These are phyloP conservation scores for Chlorella sp. DNA, from an alignment of 139 green algal species.

Conservation along the genomic window DNA sequence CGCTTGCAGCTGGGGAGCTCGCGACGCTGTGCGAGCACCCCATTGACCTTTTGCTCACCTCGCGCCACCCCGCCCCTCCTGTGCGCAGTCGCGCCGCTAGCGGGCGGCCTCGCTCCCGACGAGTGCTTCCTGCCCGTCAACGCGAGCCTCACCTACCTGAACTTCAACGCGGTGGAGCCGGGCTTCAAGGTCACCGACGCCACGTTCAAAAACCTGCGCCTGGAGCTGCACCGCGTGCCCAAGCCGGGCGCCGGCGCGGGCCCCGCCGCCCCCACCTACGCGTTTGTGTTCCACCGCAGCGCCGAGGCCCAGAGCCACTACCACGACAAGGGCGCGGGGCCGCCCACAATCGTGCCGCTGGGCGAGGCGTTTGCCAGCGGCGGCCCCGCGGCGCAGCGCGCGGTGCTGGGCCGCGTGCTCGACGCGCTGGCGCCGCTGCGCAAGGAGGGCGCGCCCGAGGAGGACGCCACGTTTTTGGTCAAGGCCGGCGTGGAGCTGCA, in stretches of 20 bases:
- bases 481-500: background rate
- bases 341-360: conserved; percentile 38
- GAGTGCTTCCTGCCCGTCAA: conserved; percentile 5
- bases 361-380: conserved; percentile 6
- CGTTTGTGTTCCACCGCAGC: conserved; percentile 1
- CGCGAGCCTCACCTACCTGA: background rate
- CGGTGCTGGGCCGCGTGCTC: conserved; percentile 11
- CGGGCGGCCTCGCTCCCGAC: background rate
- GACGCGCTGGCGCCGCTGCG: conserved; percentile 18
- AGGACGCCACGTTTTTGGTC: background rate
- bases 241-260: too few relatives aligned
- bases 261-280: too few relatives aligned
- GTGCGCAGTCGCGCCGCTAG: conserved; percentile 11
- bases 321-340: background rate
- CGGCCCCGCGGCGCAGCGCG: conserved; percentile 27
- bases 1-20: too few relatives aligned
- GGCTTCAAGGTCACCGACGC: conserved; percentile 3
- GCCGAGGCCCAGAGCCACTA: background rate
- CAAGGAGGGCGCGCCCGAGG: background rate
- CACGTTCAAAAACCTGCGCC: background rate
- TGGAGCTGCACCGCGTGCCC: background rate
- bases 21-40: too few relatives aligned
- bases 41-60: background rate
- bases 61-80: too few relatives aligned
- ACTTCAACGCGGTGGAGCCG: background rate